A percentile compares a stretch with the other conserved stretches of the same genome.
Conservation (phyloP, 108 stramenopile species). For the Thalassiosira profunda region DNA sequence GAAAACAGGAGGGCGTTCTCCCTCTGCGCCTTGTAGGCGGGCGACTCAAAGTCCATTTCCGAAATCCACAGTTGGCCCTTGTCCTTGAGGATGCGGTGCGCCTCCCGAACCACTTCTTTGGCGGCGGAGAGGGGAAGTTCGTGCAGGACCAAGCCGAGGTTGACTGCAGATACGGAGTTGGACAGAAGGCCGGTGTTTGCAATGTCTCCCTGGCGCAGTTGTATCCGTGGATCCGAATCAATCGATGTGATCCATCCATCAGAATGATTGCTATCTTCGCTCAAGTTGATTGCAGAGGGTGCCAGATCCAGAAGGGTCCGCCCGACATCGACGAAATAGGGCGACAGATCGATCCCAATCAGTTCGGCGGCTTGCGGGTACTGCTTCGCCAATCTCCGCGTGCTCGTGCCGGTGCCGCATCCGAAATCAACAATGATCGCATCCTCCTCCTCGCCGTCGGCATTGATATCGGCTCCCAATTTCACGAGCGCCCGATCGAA, state of each 20-base stretch:
- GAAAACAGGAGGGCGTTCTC: constrained; percentile 78
- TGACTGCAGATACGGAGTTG: constrained; percentile 66
- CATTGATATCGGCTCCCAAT: constrained; percentile 52
- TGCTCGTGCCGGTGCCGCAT: constrained; percentile 82
- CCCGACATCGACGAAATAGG: constrained; percentile 76
- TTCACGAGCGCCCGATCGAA: constrained; percentile 67
- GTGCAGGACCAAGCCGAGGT: constrained; percentile 76
- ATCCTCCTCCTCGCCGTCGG: constrained; percentile 7
- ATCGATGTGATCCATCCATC: constrained; percentile 78
- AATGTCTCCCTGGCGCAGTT: constrained; percentile 66
- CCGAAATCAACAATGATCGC: constrained; percentile 69
- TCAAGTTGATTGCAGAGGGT: constrained; percentile 44
- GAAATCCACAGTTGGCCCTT: constrained; percentile 79
- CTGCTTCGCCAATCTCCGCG: constrained; percentile 61
- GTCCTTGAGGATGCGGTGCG: constrained; percentile 64
- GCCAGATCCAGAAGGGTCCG: constrained; percentile 51
- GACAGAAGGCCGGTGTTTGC: constrained; percentile 48
- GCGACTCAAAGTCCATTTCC: constrained; percentile 89
- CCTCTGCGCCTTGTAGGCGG: constrained; percentile 78
- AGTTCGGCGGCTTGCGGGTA: constrained; percentile 60
- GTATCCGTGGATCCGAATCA: constrained; percentile 59
- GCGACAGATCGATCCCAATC: constrained; percentile 74
- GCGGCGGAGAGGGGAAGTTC: constrained; percentile 66
- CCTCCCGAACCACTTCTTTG: constrained; percentile 61
- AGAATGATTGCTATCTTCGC: too few relatives aligned